Percentiles rank a stretch among this genome's conserved stretches.
Evolutionary conservation across 495 filamentous ascomycete species (phyloP).

Genomic region (Letharia columbiana): DNA sequence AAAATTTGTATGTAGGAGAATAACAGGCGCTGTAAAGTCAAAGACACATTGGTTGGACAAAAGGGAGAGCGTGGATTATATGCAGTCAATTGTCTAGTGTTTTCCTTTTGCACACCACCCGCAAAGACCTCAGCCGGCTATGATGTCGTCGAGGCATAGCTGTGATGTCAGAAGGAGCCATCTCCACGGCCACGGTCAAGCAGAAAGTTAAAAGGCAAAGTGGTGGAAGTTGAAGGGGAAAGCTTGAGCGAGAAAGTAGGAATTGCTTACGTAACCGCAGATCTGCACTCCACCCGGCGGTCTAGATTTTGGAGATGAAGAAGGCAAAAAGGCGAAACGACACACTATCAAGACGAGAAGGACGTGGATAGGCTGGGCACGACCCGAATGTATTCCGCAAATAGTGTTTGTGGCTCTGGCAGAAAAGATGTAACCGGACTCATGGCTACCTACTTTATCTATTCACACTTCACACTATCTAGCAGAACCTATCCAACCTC

Average conservation of each 20-base stretch:
- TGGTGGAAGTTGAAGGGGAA: no score
- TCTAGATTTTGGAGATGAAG: slow-evolving; percentile 2
- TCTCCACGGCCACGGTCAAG: no score
- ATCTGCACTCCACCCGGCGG: neutral
- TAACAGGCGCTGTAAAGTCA: neutral
- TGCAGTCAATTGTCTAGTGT: neutral
- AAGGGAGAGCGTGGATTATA: neutral
- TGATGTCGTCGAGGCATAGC: neutral
- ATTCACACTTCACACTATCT: neutral
- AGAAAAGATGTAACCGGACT: neutral
- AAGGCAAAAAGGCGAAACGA: no score
- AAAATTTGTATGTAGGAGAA: neutral
- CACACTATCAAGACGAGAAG: no score
- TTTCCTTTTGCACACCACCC: neutral
- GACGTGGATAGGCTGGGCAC: no score
- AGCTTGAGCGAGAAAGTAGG: no score
- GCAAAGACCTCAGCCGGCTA: neutral
- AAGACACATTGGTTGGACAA: neutral
- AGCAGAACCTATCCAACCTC: neutral
- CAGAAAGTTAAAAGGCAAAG: no score
- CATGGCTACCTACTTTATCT: neutral
- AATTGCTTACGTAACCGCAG: slow-evolving; percentile 15
- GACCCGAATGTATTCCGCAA: no score
- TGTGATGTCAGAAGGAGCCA: slow-evolving; percentile 4
- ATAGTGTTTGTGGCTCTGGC: neutral